These are phyloP conservation scores for Aspergillus candidus DNA, from an alignment of 2,329 filamentous ascomycete genomes.

Conservation along the genomic window DNA sequence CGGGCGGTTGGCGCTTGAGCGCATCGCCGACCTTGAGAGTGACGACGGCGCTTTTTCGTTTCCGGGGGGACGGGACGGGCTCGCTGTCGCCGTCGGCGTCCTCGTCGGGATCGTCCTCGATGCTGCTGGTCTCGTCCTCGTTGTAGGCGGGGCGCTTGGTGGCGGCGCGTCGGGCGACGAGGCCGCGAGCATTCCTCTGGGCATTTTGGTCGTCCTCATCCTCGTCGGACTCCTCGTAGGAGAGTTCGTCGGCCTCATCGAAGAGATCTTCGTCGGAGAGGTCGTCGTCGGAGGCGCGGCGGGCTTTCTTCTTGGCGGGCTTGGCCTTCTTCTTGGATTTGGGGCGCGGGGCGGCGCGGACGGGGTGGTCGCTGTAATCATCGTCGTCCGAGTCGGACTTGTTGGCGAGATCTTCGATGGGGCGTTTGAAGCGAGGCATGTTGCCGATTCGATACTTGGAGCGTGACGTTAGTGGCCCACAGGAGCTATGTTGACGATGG, in stretches of 20 bases:
- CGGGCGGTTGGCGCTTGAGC: slow-evolving; percentile 21
- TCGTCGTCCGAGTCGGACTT: slow-evolving; percentile 42
- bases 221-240: slow-evolving; percentile 41
- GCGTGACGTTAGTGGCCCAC: slow-evolving; percentile 1
- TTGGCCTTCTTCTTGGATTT: slow-evolving; percentile 31
- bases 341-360: slow-evolving; percentile 23
- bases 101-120: slow-evolving; percentile 27
- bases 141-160: slow-evolving; percentile 53
- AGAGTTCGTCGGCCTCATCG: slow-evolving; percentile 38
- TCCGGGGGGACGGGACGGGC: slow-evolving; percentile 10
- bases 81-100: slow-evolving; percentile 20
- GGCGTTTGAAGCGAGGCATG: slow-evolving; percentile 36
- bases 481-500: background rate
- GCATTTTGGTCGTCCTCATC: slow-evolving; percentile 39
- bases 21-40: slow-evolving; percentile 26
- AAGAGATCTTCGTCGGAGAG: slow-evolving; percentile 30
- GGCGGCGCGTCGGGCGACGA: slow-evolving; percentile 50
- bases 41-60: slow-evolving; percentile 22
- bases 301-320: slow-evolving; percentile 33
- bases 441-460: slow-evolving; percentile 6
- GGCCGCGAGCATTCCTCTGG: slow-evolving; percentile 53
- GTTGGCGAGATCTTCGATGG: slow-evolving; percentile 38
- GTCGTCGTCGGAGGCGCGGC: slow-evolving; percentile 44
- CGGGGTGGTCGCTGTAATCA: slow-evolving; percentile 38
- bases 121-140: slow-evolving; percentile 45